Base-by-base conservation (phyloP, 768 basidiomycete genomes). In the Peribolospora baueri region DNA sequence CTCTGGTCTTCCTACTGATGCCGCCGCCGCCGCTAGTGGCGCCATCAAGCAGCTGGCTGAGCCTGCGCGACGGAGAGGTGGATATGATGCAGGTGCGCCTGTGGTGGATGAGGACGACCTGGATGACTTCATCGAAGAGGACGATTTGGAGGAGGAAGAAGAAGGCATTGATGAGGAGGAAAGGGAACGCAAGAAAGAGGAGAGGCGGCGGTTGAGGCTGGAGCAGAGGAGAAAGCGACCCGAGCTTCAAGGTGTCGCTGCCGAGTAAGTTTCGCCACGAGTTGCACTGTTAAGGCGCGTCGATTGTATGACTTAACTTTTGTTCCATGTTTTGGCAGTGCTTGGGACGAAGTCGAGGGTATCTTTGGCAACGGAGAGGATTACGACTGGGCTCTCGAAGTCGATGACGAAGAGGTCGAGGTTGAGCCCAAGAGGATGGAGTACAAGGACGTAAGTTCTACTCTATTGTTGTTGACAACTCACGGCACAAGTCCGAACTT, bases 311-410 rank as follows among this genome's bases (percentile, higher is more conserved):
- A 40, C 41, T 5, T 55, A 5, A 53, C 53, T 56, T 45, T 53
- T n/a, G 14, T 54, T n/a, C 37, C 43, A 4, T 5, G 5, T 14
- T 51, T 8, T n/a, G n/a, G n/a, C 39, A 38, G n/a, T 7, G 81
- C 86, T 38, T 93, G 87, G 86, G 81, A 84, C 50, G 93, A 95
- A 68, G 82, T 97, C 38, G 81, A 83, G 58, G 90, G 86, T 56
- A 85, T 97, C 1, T 98, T 98, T 60, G 93, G 93, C 42, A 84
- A 90, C 59, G 93, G 93, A 5, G 80, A 82, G 62, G 90, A 97
- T 60, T 98, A 91, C 65, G 87, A 87, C 61, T 90, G 85, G 82
- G 90, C 90, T 9, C 67, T 98, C 48, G 80, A 72, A 49, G 63
- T 58, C 9, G 85, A 80, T 5, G 90, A 90, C 40, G 84, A 85